A percentile compares a stretch with the other conserved stretches of the same genome.
These are phyloP conservation scores for Euphrasia arctica DNA, from an alignment of 305 asterid genomes.

Conservation along the genomic window DNA sequence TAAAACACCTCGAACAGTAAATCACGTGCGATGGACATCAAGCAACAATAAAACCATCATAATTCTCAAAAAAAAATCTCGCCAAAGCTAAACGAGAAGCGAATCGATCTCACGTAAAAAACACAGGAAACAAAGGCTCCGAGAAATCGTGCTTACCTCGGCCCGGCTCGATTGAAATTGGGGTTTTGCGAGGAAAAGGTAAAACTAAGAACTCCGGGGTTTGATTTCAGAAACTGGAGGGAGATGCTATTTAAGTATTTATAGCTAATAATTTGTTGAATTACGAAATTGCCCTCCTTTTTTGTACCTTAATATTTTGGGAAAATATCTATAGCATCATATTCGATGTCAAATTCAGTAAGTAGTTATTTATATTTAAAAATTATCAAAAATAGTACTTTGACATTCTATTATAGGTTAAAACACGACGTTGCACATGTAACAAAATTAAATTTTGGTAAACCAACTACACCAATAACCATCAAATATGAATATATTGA, in stretches of 20 bases:
- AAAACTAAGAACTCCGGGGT: conserved; percentile 22
- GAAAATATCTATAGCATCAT: too few species aligned
- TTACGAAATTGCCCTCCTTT: conserved; percentile 9
- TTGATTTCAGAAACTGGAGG: conserved; percentile 12
- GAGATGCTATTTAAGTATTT: conserved; percentile 12
- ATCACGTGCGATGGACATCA: conserved; percentile 18
- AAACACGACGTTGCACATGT: too few species aligned
- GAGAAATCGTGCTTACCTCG: conserved; percentile 25
- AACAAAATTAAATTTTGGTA: too few species aligned
- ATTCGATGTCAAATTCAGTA: too few species aligned
- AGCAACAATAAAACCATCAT: conserved; percentile 12
- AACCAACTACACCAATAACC: too few species aligned
- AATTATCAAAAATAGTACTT: too few species aligned
- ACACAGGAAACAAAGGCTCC: background rate
- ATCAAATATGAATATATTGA: too few species aligned
- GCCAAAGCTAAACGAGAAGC: conserved; percentile 6
- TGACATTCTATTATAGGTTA: too few species aligned
- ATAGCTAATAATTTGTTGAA: background rate
- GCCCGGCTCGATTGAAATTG: background rate
- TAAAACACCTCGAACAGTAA: conserved; percentile 14
- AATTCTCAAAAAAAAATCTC: conserved; percentile 20
- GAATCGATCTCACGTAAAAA: background rate
- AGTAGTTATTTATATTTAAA: too few species aligned
- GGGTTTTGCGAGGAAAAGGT: conserved; percentile 2
- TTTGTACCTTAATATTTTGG: too few species aligned